Evolutionary conservation across 1,284 basidiomycete genomes (phyloP).

Genomic region (Rhizoctonia solani): DNA sequence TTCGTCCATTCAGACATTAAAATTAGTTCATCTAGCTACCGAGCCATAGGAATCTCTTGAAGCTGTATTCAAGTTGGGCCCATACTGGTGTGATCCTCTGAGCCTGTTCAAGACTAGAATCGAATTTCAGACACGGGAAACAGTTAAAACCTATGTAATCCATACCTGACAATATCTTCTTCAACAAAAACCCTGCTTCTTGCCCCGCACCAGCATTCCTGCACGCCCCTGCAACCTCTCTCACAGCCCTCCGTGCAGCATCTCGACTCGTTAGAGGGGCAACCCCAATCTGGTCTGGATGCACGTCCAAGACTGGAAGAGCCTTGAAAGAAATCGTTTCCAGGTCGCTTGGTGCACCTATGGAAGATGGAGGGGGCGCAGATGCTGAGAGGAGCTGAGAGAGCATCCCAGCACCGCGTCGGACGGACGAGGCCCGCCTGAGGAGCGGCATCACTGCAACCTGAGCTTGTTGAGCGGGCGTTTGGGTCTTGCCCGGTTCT

Average conservation of each 20-base stretch:
- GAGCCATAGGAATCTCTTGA: conserved; percentile 86
- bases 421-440: conserved; percentile 32
- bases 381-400: conserved; percentile 45
- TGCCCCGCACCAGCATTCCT: conserved; percentile 58
- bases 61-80: conserved; percentile 87
- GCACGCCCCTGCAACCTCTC: conserved; percentile 69
- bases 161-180: conserved; percentile 80
- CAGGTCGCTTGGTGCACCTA: conserved; percentile 43
- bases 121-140: conserved; percentile 12
- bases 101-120: conserved; percentile 71
- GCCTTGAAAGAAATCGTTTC: conserved; percentile 76
- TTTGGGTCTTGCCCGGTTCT: background rate
- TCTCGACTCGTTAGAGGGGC: conserved; percentile 66
- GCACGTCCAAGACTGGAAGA: conserved; percentile 54
- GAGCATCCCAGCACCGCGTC: conserved; percentile 41
- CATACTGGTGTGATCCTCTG: conserved; percentile 79
- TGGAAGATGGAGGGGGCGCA: conserved; percentile 45
- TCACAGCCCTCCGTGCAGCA: conserved; percentile 74
- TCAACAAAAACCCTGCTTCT: conserved; percentile 59
- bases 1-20: too few relatives aligned
- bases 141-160: conserved; percentile 27
- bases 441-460: background rate
- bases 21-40: conserved; percentile 64
- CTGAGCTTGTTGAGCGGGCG: background rate
- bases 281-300: conserved; percentile 18